Base-by-base conservation (phyloP, 352 stramenopile genomes). In the Phytophthora rubi region DNA sequence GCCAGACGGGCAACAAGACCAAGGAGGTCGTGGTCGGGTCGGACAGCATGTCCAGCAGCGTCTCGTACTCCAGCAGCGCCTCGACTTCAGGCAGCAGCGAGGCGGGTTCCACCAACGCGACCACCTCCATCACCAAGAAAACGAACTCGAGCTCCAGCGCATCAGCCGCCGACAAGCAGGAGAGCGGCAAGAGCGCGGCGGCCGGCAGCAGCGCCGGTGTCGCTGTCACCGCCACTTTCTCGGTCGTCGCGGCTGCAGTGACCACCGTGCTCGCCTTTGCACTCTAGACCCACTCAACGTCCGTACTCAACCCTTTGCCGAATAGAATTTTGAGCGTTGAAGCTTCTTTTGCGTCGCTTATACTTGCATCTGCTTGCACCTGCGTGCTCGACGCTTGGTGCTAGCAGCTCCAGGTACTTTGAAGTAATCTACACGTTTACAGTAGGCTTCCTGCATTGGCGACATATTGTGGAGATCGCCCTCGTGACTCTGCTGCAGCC, bases 1-100 rank as follows among this genome's bases (percentile, higher is more conserved):
- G 84, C 28, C 59, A 90, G 61, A 89, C 82, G 7, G 80, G 84
- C 66, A 90, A 92, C 75, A 78, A 78, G 67, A 88, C 82, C 12
- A 76, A 87, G 23, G 52, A 53, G 0, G 62, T 18, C 12, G 47
- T 60, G 4, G 58, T 68, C 56, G 65, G 62, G 9, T 72, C 74
- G 21, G 58, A 54, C 58, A 85, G 72, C 58, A 77, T 65, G 28
- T 75, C 70, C 4, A 61, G 68, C 10, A 75, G 63, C 45, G 66
- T 67, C n/a, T 70, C 60, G 3, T 47, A 71, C 26, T 63, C 63
- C 26, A 42, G 53, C 12, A 72, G 53, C 45, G 68, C 62, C 37
- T 68, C 59, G 5, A 52, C 23, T 6, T 67, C 48, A 1, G 51
- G 23, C 2, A 71, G 62, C 6, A 71, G 62, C 28, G 37, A 63